Base-by-base conservation (phyloP, 768 basidiomycete genomes). In the Pisolithus microcarpus region DNA sequence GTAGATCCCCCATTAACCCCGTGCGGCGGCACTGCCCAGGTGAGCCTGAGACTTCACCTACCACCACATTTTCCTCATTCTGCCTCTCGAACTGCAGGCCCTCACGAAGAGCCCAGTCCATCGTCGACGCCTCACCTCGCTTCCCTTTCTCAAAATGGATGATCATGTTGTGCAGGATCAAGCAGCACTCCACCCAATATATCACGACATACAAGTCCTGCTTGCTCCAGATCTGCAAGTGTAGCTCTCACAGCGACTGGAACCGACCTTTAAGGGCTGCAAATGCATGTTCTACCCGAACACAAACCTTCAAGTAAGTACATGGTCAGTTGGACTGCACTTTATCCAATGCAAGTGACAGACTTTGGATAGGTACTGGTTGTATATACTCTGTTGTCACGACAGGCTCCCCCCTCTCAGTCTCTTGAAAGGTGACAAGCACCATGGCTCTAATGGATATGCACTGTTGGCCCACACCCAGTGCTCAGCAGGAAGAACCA, bases 101-200 rank as follows among this genome's bases (percentile, higher is more conserved):
- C 26, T 26, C 26, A 26, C 7, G 26, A 2, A 26, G 4, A 26
- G 39, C 39, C 39, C 39, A 40, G 8, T 9, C 11, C 21, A 19
- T 40, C 18, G 3, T n/a, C 11, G 7, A 26, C 26, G 7, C 26
- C 4, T 26, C 26, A 26, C 4, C 26, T 1, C 4, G 26, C 39
- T 11, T 31, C 30, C 10, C 1, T 11, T 18, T 23, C 39, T 19
- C 39, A 40, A 40, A 18, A 7, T 9, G 19, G 18, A 40, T 23
- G 18, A 40, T 19, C 39, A 50, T 50, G 28, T 50, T 50, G 24
- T 50, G 49, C 9, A 50, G 38, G 37, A 50, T 50, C n/a, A 50
- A 19, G 30, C 21, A 39, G 13, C 49, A 50, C 26, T 16, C 7
- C 7, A 40, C 28, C 49, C 49, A 50, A 9, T 39, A 19, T 11